A percentile compares a stretch with the other conserved stretches of the same genome.
phyloP scores from a whole-genome alignment of 139 green algal species.

The Ostreobium quekettii region DNA sequence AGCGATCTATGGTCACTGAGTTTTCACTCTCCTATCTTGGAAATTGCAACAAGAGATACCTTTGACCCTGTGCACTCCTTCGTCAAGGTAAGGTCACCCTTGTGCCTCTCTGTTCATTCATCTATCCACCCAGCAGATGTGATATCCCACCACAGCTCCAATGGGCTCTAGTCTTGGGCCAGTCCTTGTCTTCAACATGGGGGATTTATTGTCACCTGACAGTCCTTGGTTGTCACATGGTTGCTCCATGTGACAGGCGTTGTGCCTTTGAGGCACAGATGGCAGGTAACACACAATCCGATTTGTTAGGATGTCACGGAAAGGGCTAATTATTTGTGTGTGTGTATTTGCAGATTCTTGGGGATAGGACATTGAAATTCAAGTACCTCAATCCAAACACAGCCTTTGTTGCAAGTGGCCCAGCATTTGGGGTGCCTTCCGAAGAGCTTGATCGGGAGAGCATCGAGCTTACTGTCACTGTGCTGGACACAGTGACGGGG shows the following conservation, averaged over 20 bases:
- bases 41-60: constrained; percentile 25
- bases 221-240: neutral
- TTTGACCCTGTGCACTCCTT: constrained; percentile 57
- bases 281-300: neutral
- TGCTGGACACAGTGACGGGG: constrained; percentile 85
- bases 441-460: neutral
- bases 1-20: neutral
- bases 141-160: too few relatives aligned
- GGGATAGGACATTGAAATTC: constrained; percentile 73
- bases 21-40: constrained; percentile 34
- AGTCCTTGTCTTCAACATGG: too few relatives aligned
- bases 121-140: too few relatives aligned
- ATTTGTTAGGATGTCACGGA: neutral
- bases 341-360: constrained; percentile 59
- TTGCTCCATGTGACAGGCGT: neutral
- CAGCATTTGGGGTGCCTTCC: neutral
- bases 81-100: constrained; percentile 43
- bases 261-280: neutral
- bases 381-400: constrained; percentile 90
- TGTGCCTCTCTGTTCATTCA: too few relatives aligned
- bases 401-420: constrained; percentile 68
- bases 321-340: neutral
- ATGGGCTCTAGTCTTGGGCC: too few relatives aligned
- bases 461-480: constrained; percentile 15
- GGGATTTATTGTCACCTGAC: too few relatives aligned